phyloP scores from a whole-genome alignment of 768 basidiomycete species.

The Hypholoma fasciculare region DNA sequence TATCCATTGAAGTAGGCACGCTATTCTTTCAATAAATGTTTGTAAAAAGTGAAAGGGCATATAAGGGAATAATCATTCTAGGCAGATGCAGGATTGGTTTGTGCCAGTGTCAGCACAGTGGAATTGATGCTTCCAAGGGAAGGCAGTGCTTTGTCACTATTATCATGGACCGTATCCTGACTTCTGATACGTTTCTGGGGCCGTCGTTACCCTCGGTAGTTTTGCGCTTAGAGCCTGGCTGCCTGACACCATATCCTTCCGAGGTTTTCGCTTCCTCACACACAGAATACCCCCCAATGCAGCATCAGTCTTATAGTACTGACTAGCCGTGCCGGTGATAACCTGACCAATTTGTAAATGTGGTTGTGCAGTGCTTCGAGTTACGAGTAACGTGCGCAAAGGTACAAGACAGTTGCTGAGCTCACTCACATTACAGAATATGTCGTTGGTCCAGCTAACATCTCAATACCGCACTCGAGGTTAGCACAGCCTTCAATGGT shows the following conservation, averaged over 20 bases:
- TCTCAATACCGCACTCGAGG: slow-evolving; percentile 11
- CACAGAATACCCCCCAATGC: not conserved
- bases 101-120: too few species aligned
- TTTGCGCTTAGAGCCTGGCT: not conserved
- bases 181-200: too few species aligned
- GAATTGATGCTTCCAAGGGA: too few species aligned
- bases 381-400: not conserved
- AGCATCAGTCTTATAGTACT: not conserved
- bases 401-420: slow-evolving; percentile 4
- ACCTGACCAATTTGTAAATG: slow-evolving; percentile 6
- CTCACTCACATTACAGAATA: slow-evolving; percentile 9
- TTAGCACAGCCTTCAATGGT: slow-evolving; percentile 12
- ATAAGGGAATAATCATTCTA: too few species aligned
- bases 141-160: too few species aligned
- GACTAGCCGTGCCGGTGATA: not conserved
- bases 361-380: not conserved
- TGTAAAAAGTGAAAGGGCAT: too few species aligned
- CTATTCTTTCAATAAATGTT: too few species aligned
- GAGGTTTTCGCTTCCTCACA: not conserved
- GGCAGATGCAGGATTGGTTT: too few species aligned
- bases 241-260: too few species aligned
- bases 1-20: too few species aligned
- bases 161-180: too few species aligned
- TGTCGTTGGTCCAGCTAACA: slow-evolving; percentile 18
- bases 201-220: too few species aligned